phyloP scores from a whole-genome alignment of 306 rosid species.

The Hippophae gyantsensis region DNA sequence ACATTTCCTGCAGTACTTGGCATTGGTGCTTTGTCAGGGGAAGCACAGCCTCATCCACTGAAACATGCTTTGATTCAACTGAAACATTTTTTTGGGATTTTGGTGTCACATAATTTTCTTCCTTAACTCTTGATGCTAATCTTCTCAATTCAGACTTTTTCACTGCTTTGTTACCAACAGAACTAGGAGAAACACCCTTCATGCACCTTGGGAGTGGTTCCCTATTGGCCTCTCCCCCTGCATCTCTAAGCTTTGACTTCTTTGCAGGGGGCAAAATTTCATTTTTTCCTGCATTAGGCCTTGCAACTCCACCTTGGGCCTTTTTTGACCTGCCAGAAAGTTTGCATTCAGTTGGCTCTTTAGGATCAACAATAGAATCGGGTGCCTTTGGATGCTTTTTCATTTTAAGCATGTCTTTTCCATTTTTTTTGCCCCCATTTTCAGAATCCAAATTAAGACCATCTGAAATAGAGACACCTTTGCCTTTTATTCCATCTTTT shows the following conservation, averaged over 20 bases:
- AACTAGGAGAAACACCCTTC: conserved; percentile 34
- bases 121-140: conserved; percentile 37
- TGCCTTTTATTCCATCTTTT: conserved; percentile 41
- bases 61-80: conserved; percentile 23
- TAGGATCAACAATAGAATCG: conserved; percentile 22
- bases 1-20: conserved; percentile 41
- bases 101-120: conserved; percentile 38
- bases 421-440: conserved; percentile 32
- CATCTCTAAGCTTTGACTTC: conserved; percentile 44
- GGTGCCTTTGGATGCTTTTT: conserved; percentile 32
- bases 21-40: conserved; percentile 40
- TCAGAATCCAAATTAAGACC: conserved; percentile 24
- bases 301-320: conserved; percentile 37
- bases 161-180: conserved; percentile 35
- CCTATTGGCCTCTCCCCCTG: conserved; percentile 27
- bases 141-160: conserved; percentile 39
- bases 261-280: conserved; percentile 44
- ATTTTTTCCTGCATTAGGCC: conserved; percentile 35
- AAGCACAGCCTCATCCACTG: conserved; percentile 41
- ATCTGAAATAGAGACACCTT: conserved; percentile 22
- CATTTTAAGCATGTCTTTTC: conserved; percentile 29
- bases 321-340: conserved; percentile 34
- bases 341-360: conserved; percentile 32
- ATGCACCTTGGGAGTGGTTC: conserved; percentile 33
- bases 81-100: conserved; percentile 26